Conservation (phyloP, 2,329 filamentous ascomycete species). For the Colletotrichum camelliae region DNA sequence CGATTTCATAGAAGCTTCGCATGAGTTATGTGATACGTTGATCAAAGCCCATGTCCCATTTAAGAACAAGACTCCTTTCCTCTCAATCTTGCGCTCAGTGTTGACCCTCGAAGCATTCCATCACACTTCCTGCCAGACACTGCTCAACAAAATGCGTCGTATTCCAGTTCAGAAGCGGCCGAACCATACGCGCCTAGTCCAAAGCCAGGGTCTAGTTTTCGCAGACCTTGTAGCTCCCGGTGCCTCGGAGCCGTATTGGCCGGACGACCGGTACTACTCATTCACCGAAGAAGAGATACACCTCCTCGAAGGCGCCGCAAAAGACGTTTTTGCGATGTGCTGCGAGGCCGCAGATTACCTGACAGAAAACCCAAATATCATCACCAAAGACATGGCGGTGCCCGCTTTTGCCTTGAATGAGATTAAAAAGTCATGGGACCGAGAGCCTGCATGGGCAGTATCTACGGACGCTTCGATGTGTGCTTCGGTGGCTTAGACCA, state of each 20-base stretch:
- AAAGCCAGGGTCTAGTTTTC: constrained; percentile 1
- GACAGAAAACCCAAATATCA: not conserved
- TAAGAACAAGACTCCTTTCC: not conserved
- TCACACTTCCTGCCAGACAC: not conserved
- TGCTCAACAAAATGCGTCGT: not conserved
- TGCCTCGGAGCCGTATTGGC: not conserved
- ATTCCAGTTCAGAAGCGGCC: not conserved
- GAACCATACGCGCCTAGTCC: not conserved
- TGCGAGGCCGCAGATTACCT: constrained; percentile 2
- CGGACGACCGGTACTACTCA: constrained; percentile 2
- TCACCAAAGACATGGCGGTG: not conserved
- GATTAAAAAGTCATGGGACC: not conserved
- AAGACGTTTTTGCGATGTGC: constrained; percentile 3
- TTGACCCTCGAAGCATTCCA: not conserved
- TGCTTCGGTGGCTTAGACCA: not conserved
- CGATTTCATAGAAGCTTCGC: not conserved
- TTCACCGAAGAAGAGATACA: not conserved
- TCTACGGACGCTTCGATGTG: constrained; percentile 1
- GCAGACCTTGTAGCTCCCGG: not conserved
- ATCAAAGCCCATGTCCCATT: not conserved
- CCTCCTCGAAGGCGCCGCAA: not conserved
- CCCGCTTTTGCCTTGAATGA: not conserved
- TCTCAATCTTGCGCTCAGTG: not conserved
- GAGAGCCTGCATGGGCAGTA: not conserved
- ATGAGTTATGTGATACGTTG: not conserved